Base-by-base conservation (phyloP, 495 filamentous ascomycete species). In the Penicilliopsis zonata region DNA sequence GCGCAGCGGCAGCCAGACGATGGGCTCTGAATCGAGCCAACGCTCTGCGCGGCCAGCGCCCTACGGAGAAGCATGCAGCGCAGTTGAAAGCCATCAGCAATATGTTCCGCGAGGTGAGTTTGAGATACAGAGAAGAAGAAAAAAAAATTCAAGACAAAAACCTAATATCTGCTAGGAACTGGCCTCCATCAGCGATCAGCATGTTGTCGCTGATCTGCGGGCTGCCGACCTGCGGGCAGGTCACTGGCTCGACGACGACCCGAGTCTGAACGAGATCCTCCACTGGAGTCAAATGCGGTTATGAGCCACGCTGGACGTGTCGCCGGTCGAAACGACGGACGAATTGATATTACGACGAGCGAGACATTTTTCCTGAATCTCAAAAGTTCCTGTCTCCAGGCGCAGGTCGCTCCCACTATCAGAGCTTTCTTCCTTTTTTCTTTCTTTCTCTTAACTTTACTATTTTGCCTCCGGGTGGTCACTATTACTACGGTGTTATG, bases 211-310 rank as follows among this genome's bases (percentile, higher is more conserved):
- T 35, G 74, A 78, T 34, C 70, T 87, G 30, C 70, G 72, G 26
- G 54, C 57, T 15, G 71, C 71, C 14, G 82, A 87, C 46, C 48
- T 67, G 31, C 59, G 65, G 39, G 72, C 79, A 59, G 76, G 77
- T 31, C 72, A 76, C 60, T 87, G 81, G 80, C 74, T 77, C 36
- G 56, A 61, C 28, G 82, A 86, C 38, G 82, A 87, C 50, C 82
- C 82, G 2, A 48, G 63, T 13, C 36, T 72, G 38, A 44, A 51
- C 19, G 36, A 41, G 8, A 62, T 72, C 1, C 52, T 56, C 1
- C 42, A 44, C 14, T 72, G 68, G 65, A 60, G 69, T 15, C 49
- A 46, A 12, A 42, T 54, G 1, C 54, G 60, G 24, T 50, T 44
- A 35, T 62, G 33, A 45, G 14, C n/a, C n/a, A n/a, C n/a, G n/a